Evolutionary conservation across 2,329 filamentous ascomycete species (phyloP).

Genomic region (Aureobasidium sp.): DNA sequence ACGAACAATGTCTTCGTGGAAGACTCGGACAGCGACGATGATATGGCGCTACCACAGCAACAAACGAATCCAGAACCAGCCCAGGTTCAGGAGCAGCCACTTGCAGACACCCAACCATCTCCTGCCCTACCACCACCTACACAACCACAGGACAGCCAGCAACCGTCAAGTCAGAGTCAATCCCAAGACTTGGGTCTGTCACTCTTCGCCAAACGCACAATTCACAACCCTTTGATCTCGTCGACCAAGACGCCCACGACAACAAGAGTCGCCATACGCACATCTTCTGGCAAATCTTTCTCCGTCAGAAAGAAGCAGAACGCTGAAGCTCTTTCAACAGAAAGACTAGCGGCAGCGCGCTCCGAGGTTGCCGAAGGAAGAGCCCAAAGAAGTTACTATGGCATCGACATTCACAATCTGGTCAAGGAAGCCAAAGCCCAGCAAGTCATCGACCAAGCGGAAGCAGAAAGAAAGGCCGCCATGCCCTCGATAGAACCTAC

Average conservation of each 20-base stretch:
- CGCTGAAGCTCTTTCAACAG: conserved; percentile 46
- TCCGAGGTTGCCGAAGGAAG: conserved; percentile 56
- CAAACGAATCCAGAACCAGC: background rate
- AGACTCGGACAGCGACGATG: conserved; percentile 32
- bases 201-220: conserved; percentile 1
- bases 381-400: conserved; percentile 74
- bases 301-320: conserved; percentile 48
- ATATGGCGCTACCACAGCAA: background rate
- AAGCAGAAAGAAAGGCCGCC: conserved; percentile 10
- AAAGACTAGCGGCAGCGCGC: conserved; percentile 57
- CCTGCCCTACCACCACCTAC: background rate
- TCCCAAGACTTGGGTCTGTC: background rate
- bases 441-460: conserved; percentile 30
- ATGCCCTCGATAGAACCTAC: conserved; percentile 34
- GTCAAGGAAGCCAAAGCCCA: conserved; percentile 63
- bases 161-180: background rate
- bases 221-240: conserved; percentile 1
- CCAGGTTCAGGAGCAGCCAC: background rate
- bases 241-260: background rate
- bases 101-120: background rate
- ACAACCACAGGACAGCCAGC: background rate
- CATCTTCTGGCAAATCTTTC: conserved; percentile 49
- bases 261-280: conserved; percentile 24
- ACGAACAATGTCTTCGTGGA: conserved; percentile 30
- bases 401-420: conserved; percentile 80